A percentile compares a stretch with the other conserved stretches of the same genome.
Conservation (phyloP, 2,329 filamentous ascomycete genomes). For the Helicocarpus griseus region DNA sequence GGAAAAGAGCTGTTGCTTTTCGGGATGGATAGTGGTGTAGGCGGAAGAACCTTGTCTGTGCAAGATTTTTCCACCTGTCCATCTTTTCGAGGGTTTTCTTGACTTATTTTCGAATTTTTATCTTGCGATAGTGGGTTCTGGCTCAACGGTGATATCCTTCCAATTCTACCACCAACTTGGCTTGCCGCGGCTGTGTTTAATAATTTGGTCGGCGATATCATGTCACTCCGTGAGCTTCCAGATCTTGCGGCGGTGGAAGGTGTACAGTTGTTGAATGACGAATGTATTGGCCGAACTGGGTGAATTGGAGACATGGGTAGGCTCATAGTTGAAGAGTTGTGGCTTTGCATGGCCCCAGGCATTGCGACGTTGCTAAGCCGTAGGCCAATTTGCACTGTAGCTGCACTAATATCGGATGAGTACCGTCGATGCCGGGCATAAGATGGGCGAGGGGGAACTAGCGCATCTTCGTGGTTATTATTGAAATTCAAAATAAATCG, state of each 20-base stretch:
- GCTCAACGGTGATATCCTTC: background rate
- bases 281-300: background rate
- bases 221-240: background rate
- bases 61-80: background rate
- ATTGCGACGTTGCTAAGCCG: conserved; percentile 16
- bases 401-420: conserved; percentile 16
- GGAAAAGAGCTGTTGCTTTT: background rate
- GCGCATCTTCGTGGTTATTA: conserved; percentile 9
- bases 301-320: background rate
- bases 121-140: background rate
- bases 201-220: background rate
- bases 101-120: background rate
- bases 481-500: conserved; percentile 9
- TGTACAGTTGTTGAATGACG: background rate
- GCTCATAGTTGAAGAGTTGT: background rate
- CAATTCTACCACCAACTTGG: background rate
- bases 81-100: background rate
- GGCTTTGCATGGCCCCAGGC: background rate
- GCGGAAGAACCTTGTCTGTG: background rate
- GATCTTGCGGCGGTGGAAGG: background rate
- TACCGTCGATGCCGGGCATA: conserved; percentile 15
- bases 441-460: conserved; percentile 13
- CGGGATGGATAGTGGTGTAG: background rate
- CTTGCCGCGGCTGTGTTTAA: background rate
- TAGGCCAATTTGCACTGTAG: conserved; percentile 20